Base-by-base conservation (phyloP, 805 yeast genomes). In the Starmera quercuum region DNA sequence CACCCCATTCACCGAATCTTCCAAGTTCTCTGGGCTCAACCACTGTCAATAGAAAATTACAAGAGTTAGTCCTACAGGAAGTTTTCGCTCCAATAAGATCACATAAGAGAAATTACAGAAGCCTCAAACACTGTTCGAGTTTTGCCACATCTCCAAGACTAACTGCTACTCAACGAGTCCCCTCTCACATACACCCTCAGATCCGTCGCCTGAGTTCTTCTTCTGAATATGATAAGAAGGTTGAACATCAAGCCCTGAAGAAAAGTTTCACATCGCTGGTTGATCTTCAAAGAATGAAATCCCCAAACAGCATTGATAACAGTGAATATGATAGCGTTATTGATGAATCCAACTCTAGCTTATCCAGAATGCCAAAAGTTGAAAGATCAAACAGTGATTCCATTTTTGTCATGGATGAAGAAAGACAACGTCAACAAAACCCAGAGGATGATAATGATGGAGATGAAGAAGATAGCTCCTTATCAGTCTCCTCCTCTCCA, bases 41-140 rank as follows among this genome's bases (percentile, higher is more conserved):
- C 0, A 71, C 73, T 4, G 76, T 83, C 4, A 83, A 83, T 51
- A 66, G 75, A n/a, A 73, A 76, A 47, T 58, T 83, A 19, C 80
- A 81, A 45, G 90, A 83, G 45, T 58, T 77, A 31, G 84, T 83
- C 0, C 53, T 83, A 17, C 69, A 73, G 21, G 94, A 83, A 49
- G 92, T 82, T 0, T 82, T 83, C 59, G 75, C 77, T 5, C 77
- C 78, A 13, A 42, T 30, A 2, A 29, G 29, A 7, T 30, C 37
- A 13, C n/a, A n/a, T n/a, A 40, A 35, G 15, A 39, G 23, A 28
- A 32, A 26, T 14, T 24, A 26, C 6, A 37, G 35, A 30, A 32
- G 23, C 18, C 14, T 20, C 20, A 42, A 34, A 26, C 37, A 42
- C 20, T 36, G 45, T 2, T 32, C 34, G 26, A 32, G 30, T 20